Percentiles rank a stretch among this genome's conserved stretches.
phyloP scores from a whole-genome alignment of 805 yeast genomes.

The Pachysolen tannophilus region DNA sequence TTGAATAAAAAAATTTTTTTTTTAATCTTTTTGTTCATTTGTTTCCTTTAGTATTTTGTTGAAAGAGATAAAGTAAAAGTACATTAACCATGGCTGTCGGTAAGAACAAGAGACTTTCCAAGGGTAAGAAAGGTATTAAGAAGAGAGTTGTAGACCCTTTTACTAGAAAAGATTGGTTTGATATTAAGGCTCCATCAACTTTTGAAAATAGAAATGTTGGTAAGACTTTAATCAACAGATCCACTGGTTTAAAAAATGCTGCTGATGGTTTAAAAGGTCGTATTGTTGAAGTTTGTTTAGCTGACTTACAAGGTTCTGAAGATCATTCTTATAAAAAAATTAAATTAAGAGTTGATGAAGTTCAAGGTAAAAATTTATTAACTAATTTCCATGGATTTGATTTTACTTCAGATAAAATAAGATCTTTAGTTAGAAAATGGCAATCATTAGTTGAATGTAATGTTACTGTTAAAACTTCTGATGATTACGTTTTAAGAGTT shows the following conservation, averaged over 20 bases:
- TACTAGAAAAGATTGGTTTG: slow-evolving; percentile 99
- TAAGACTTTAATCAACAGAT: slow-evolving; percentile 96
- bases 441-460: slow-evolving; percentile 97
- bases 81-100: slow-evolving; percentile 48
- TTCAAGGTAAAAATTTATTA: slow-evolving; percentile 96
- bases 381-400: slow-evolving; percentile 99
- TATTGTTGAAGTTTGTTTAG: slow-evolving; percentile 90
- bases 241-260: slow-evolving; percentile 97
- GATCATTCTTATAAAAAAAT: slow-evolving; percentile 98
- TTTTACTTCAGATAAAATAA: slow-evolving; percentile 95
- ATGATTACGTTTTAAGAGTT: slow-evolving; percentile 93
- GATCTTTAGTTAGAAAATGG: slow-evolving; percentile 98
- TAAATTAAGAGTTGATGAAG: slow-evolving; percentile 97
- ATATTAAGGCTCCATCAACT: slow-evolving; percentile 97
- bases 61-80: not conserved
- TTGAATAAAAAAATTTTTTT: too few relatives aligned
- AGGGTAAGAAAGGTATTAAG: slow-evolving; percentile 96
- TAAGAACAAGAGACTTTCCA: slow-evolving; percentile 70
- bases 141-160: slow-evolving; percentile 99
- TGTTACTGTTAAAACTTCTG: slow-evolving; percentile 96
- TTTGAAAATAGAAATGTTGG: slow-evolving; percentile 98
- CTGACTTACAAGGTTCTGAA: slow-evolving; percentile 98
- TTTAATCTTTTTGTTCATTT: not conserved
- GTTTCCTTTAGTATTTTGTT: not conserved
- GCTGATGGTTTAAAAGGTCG: slow-evolving; percentile 98